Base-by-base conservation (phyloP, 352 stramenopile species). In the Pythium inflatum region DNA sequence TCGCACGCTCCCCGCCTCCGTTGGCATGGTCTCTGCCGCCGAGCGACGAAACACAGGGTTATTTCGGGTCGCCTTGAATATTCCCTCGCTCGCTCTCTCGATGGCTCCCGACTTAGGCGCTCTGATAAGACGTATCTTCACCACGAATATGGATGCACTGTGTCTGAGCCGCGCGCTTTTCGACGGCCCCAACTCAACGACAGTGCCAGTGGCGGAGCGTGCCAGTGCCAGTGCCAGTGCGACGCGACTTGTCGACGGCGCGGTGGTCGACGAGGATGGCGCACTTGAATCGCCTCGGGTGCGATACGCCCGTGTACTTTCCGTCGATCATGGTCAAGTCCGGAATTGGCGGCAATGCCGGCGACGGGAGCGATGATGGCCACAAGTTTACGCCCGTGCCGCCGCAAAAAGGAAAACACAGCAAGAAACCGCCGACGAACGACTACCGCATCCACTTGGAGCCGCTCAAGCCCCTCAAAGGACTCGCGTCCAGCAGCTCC, bases 391-490 rank as follows among this genome's bases (percentile, higher is more conserved):
- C 82, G 36, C 83, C 83, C 5, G 82, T 82, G 43, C 83, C 83
- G 33, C 83, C 83, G 24, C 81, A 91, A 38, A 81, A 80, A 27
- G 62, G 73, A 12, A 85, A 86, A 18, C 70, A 89, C 51, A 71
- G 62, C 28, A 89, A 91, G 74, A 89, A 89, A 53, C 41, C 66
- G 27, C 73, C 73, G 20, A 67, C 75, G 20, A 82, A 73, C 38
- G 78, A 89, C 53, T 86, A 76, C 33, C 83, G 83, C 34, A 85
- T 91, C 50, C 83, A 89, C 48, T 66, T 91, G 20, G 83, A 91
- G 56, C 83, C 83, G 9, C 73, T 91, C 33, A 81, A 80, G 5
- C 80, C 82, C 2, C 73, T 77, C 12, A 83, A 79, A 34, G 73
- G 62, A 31, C 68, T 75, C 24, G 57, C 31, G 1, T 33, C 56